Conservation (phyloP, 495 filamentous ascomycete species). For the Neurospora sp. region DNA sequence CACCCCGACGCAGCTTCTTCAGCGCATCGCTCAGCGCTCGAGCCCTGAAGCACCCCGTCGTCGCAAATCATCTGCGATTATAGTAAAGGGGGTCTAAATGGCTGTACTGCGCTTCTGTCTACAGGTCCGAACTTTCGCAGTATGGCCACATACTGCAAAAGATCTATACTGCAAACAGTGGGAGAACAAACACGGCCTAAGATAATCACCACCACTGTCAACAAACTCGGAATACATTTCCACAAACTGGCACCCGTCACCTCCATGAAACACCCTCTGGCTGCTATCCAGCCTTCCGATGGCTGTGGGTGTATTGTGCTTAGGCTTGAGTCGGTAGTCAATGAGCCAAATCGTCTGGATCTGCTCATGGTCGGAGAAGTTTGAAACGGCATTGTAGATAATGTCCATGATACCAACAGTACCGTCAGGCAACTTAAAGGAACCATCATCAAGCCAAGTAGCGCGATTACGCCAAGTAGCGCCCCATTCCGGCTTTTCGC, state of each 20-base stretch:
- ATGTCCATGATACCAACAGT: background rate
- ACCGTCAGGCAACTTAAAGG: background rate
- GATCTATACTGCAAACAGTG: too few species aligned
- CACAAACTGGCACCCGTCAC: background rate
- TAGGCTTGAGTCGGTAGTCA: background rate
- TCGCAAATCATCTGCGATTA: too few species aligned
- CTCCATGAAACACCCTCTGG: background rate
- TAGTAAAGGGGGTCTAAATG: too few species aligned
- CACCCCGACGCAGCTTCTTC: too few species aligned
- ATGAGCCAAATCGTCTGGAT: background rate
- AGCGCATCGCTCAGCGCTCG: too few species aligned
- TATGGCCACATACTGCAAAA: too few species aligned
- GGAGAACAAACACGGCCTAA: too few species aligned
- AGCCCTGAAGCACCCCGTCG: too few species aligned
- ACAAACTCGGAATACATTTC: background rate
- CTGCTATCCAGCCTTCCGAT: background rate
- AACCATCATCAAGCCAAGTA: background rate
- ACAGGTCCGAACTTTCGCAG: too few species aligned
- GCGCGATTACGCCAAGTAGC: background rate
- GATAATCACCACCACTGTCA: background rate
- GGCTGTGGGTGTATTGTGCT: background rate
- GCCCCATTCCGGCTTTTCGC: background rate
- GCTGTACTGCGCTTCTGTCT: too few species aligned
- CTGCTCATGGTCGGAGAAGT: background rate
- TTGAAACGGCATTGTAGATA: background rate